Conservation (phyloP, 2,329 filamentous ascomycete species). For the Lecanicillium sp. region DNA sequence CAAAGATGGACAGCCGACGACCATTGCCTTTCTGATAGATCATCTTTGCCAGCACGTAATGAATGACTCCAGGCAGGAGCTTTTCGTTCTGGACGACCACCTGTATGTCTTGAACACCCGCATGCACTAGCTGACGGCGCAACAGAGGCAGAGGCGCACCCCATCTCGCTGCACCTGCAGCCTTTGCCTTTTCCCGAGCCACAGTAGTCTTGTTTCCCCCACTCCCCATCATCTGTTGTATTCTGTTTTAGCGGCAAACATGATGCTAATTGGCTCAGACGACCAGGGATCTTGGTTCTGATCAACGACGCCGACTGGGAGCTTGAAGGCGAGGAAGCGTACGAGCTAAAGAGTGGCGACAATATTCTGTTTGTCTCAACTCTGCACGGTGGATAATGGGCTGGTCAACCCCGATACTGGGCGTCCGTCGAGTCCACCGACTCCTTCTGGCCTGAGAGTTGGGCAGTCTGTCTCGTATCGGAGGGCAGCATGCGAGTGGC, state of each 20-base stretch:
- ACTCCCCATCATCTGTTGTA: not conserved
- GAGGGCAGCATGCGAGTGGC: not conserved
- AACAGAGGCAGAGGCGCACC: not conserved
- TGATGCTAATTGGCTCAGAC: constrained; percentile 45
- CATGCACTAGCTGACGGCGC: not conserved
- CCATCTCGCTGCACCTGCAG: not conserved
- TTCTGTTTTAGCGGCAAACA: not conserved
- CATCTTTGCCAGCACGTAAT: constrained; percentile 77
- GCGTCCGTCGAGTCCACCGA: not conserved
- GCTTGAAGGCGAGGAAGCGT: constrained; percentile 87
- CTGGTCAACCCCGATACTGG: not conserved
- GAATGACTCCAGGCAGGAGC: constrained; percentile 76
- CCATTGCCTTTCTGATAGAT: constrained; percentile 68
- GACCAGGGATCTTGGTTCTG: constrained; percentile 89
- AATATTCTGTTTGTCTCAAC: constrained; percentile 96
- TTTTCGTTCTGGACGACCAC: constrained; percentile 81
- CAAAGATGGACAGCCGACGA: constrained; percentile 54
- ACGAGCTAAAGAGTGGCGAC: constrained; percentile 75
- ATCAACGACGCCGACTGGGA: constrained; percentile 99
- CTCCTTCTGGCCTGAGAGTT: not conserved
- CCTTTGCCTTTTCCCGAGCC: not conserved
- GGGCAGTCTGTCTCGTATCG: constrained; percentile 3
- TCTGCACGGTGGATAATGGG: constrained; percentile 78
- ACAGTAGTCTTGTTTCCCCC: constrained; percentile 9
- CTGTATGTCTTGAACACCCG: constrained; percentile 59